Base-by-base conservation (phyloP, 495 filamentous ascomycete genomes). In the Penicillium cosmopolitanum region DNA sequence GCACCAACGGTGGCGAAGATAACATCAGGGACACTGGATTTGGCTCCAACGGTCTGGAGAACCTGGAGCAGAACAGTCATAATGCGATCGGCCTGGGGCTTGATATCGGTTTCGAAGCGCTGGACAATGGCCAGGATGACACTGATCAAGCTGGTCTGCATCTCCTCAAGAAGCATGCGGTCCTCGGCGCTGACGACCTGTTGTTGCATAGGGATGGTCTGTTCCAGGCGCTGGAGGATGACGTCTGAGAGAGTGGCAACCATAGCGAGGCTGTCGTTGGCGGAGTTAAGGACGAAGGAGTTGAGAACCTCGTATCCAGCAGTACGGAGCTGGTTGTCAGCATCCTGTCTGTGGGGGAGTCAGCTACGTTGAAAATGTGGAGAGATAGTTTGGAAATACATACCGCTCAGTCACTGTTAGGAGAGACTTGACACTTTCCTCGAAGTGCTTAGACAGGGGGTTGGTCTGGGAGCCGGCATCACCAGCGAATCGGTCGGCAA, bases 221-320 rank as follows among this genome's bases (percentile, higher is more conserved):
- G 88, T 74, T 96, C 89, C 25, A 98, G 80, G 42, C 95, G 90
- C 72, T 94, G 87, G 60, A 98, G 82, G 60, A 96, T 87, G 19
- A 97, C 87, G 50, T 89, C 86, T 7, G 88, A 94, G 36, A 98
- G 82, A 16, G 80, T 86, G 8, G 89, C 95, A 67, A 98, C 85
- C 65, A 91, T 84, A 13, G 80, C 76, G 53, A 98, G 80, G 74
- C 88, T 95, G 65, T 96, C 92, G 54, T 88, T 88, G 16, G 93
- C 96, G 61, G 93, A 84, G 71, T 92, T 95, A 56, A 87, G 87
- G 50, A 98, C 90, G 66, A 97, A 98, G 0, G 91, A 87, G 75
- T 93, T 96, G 35, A 98, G 83, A 43, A 98, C 95, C 73, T 98
- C 95, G 65, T 98, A 98, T n/a, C 94, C 93, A 50, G 95, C 96